Base-by-base conservation (phyloP, 257 asterid genomes). In the Dorcoceras hygrometricum region DNA sequence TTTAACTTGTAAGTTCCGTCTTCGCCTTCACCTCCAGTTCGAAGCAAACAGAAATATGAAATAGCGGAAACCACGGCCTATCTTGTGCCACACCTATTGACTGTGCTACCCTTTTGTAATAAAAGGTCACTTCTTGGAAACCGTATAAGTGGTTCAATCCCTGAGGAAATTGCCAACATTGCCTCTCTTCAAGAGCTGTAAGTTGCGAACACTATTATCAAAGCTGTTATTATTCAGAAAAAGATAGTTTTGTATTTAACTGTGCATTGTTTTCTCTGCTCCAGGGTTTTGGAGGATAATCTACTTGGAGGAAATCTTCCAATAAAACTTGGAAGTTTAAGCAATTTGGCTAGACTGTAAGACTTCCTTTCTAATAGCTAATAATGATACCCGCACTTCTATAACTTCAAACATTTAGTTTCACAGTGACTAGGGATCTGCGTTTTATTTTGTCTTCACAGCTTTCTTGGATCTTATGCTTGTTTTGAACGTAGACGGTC, bases 221-320 rank as follows among this genome's bases (percentile, higher is more conserved):
- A 24, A 32, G 59, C 22, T n/a, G n/a, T n/a, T n/a, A n/a, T n/a
- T n/a, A n/a, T n/a, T n/a, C n/a, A 5, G 63, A 39, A 71, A 66
- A 27, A 70, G 36, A 43, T 57, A 56, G 26, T 19, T 63, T 7
- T 51, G 5, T 70, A 71, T 73, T 78, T 76, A 43, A 77, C 26
- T 68, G n/a, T 61, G 48, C 62, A 20, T 74, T 63, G 60, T 62
- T 78, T 67, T 55, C 57, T 74, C 60, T 48, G 60, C 50, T 63
- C 48, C 28, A 93, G 99, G 74, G 65, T 80, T 23, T 68, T 93
- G 96, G 97, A 90, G 75, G 84, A 82, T 74, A 93, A 90, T 81
- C 77, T 76, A 76, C 90, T 93, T 6, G 90, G 67, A 73, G 99
- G 99, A 80, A 81, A 86, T 77, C 88, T 93, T 70, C 90, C 91